These are phyloP conservation scores for Thalia dealbata DNA, from an alignment of 176 grass and related monocot genomes.

Conservation along the genomic window DNA sequence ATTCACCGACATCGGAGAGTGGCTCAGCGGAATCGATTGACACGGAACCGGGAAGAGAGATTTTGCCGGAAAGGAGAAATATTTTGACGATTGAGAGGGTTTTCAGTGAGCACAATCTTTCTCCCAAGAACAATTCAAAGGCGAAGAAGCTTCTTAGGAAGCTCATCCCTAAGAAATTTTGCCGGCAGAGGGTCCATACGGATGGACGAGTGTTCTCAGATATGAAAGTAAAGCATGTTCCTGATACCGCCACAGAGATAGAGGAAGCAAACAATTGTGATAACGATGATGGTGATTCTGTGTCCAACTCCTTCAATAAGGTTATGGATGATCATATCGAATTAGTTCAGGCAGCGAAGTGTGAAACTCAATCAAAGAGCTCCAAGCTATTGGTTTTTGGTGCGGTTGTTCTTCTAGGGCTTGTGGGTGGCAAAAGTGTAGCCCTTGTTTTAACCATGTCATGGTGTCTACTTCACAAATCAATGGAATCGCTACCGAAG, in stretches of 20 bases:
- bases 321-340: neutral
- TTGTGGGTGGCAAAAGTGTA: conserved; percentile 44
- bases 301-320: neutral
- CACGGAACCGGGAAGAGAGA: conserved; percentile 11
- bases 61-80: conserved; percentile 19
- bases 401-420: conserved; percentile 39
- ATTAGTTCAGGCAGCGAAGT: neutral
- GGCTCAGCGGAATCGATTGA: conserved; percentile 4
- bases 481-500: conserved; percentile 14
- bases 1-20: neutral
- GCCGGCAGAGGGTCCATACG: conserved; percentile 2
- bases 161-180: conserved; percentile 30
- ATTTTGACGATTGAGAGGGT: conserved; percentile 7
- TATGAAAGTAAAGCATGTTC: neutral
- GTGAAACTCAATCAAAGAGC: neutral
- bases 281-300: neutral
- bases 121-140: neutral
- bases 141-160: conserved; percentile 37
- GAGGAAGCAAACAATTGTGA: neutral
- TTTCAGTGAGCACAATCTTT: neutral
- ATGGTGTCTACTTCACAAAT: conserved; percentile 30
- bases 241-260: conserved; percentile 10
- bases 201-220: conserved; percentile 5
- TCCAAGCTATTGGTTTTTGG: conserved; percentile 25
- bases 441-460: conserved; percentile 49